A percentile compares a stretch with the other conserved stretches of the same genome.
Conservation (phyloP, 352 stramenopile genomes). For the Phytopythium oedochilum region DNA sequence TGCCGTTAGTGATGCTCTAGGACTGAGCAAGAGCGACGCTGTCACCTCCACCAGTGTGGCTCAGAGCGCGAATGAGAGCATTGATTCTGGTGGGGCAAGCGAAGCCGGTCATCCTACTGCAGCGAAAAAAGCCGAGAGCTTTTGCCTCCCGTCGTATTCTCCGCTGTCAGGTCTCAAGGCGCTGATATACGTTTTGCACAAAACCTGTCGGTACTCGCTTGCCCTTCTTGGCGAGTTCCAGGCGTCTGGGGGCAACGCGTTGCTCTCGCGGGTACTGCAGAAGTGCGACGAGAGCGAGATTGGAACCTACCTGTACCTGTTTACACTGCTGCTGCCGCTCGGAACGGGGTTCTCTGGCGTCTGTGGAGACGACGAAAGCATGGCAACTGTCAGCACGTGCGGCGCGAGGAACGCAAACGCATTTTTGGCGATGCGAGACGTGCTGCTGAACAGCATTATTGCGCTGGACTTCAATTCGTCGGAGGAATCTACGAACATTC, state of each 20-base stretch:
- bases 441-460: constrained; percentile 50
- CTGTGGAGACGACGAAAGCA: constrained; percentile 29
- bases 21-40: constrained; percentile 26
- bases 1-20: constrained; percentile 65
- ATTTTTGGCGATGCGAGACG: constrained; percentile 59
- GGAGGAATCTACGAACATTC: neutral
- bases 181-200: constrained; percentile 57
- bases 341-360: constrained; percentile 36
- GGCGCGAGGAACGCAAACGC: constrained; percentile 57
- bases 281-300: constrained; percentile 34
- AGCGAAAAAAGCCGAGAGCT: constrained; percentile 10
- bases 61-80: neutral
- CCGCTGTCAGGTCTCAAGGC: constrained; percentile 42
- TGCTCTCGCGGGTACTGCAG: constrained; percentile 41
- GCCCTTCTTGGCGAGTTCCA: constrained; percentile 69
- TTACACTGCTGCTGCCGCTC: constrained; percentile 52
- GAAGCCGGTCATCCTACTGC: neutral
- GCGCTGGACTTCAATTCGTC: constrained; percentile 13
- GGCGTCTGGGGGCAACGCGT: constrained; percentile 48
- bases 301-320: constrained; percentile 40
- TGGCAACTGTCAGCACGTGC: constrained; percentile 34
- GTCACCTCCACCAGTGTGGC: neutral
- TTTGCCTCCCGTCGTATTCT: constrained; percentile 42
- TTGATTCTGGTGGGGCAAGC: constrained; percentile 1
- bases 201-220: constrained; percentile 51